These are phyloP conservation scores for Syzygium jambos DNA, from an alignment of 345 rosid genomes.

Conservation along the genomic window DNA sequence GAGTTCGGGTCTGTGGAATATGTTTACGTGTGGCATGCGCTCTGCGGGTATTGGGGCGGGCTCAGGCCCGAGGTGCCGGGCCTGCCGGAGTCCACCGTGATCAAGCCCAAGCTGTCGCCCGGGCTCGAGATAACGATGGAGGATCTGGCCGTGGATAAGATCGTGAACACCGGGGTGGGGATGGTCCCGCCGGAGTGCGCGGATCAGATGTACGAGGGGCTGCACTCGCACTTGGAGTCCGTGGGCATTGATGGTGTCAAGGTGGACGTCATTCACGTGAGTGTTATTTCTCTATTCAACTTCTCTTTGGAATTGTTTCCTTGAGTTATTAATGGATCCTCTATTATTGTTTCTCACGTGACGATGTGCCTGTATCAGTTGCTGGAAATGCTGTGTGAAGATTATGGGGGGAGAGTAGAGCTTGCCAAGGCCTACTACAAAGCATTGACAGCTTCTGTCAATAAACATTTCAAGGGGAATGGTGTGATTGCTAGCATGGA, in stretches of 20 bases:
- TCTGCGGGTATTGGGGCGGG: conserved; percentile 98
- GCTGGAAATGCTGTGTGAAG: conserved; percentile 79
- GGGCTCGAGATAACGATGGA: conserved; percentile 74
- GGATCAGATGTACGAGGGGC: conserved; percentile 67
- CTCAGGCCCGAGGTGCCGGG: conserved; percentile 63
- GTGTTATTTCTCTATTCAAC: conserved; percentile 3
- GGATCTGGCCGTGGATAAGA: conserved; percentile 93
- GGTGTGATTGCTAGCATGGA: conserved; percentile 98
- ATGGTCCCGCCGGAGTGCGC: conserved; percentile 64
- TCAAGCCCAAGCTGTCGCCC: conserved; percentile 53
- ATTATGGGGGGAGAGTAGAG: conserved; percentile 90
- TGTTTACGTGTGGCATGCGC: conserved; percentile 93
- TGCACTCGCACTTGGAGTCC: conserved; percentile 62
- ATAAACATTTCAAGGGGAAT: conserved; percentile 80
- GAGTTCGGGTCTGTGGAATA: conserved; percentile 65
- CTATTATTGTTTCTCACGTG: not conserved
- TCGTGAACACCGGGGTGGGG: conserved; percentile 58
- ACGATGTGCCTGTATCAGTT: conserved; percentile 23
- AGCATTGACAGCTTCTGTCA: conserved; percentile 69
- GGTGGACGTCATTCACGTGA: conserved; percentile 95
- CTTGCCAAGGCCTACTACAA: conserved; percentile 77
- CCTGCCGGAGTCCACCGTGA: conserved; percentile 34
- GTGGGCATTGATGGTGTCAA: conserved; percentile 92
- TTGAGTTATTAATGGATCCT: not conserved
- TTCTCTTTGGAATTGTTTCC: not conserved